Conservation (phyloP, 108 stramenopile species). For the Schizochytrium sp. region DNA sequence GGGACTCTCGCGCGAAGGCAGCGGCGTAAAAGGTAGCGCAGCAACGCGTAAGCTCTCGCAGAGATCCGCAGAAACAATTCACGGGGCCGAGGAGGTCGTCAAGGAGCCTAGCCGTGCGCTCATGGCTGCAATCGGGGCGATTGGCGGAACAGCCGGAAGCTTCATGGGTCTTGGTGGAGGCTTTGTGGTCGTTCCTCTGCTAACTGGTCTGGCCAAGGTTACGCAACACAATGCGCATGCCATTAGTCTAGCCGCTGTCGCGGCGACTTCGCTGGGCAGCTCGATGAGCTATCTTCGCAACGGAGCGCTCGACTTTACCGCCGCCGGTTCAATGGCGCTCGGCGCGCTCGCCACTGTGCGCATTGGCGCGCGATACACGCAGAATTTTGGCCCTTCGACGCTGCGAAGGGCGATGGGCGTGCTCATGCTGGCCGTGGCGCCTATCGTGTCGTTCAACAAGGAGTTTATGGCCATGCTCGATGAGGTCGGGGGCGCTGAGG, state of each 20-base stretch:
- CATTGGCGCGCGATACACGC: not conserved
- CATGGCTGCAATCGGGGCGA: not conserved
- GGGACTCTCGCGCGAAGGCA: no score
- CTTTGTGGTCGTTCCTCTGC: not conserved
- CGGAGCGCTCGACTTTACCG: not conserved
- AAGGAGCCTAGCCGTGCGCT: not conserved
- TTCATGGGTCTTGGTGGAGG: constrained; percentile 1
- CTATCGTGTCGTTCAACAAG: not conserved
- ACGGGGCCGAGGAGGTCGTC: not conserved
- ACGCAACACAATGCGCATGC: not conserved
- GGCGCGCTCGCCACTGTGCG: not conserved
- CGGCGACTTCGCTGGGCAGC: not conserved
- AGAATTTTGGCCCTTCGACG: not conserved
- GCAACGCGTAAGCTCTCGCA: not conserved
- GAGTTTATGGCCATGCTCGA: not conserved
- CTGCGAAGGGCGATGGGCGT: not conserved
- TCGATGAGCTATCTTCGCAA: not conserved
- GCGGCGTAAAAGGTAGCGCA: not conserved
- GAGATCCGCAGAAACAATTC: not conserved
- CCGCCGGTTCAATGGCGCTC: not conserved
- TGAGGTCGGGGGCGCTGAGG: not conserved
- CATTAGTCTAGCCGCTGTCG: not conserved
- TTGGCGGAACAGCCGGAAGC: not conserved
- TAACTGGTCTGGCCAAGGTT: not conserved
- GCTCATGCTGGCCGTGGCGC: not conserved